Conservation (phyloP, 768 basidiomycete species). For the Gloeopeniophorella convolvens region DNA sequence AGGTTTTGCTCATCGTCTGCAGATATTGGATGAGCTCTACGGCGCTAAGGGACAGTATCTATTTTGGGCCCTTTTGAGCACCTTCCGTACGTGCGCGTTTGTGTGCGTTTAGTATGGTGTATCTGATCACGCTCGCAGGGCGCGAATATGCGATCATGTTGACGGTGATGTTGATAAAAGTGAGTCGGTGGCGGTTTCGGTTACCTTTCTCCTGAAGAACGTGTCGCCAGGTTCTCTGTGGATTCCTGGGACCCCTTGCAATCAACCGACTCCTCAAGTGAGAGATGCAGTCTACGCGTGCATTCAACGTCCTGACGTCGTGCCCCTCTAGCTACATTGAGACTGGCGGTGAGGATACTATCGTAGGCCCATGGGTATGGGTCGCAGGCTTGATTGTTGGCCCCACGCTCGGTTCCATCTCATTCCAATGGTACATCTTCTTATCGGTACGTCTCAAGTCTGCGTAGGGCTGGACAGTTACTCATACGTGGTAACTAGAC, state of each 20-base stretch:
- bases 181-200: no score
- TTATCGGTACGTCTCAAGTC: no score
- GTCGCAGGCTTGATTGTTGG: constrained; percentile 45
- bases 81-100: constrained; percentile 18
- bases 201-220: no score
- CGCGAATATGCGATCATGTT: constrained; percentile 12
- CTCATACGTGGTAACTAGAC: constrained; percentile 26
- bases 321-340: constrained; percentile 47
- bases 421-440: constrained; percentile 50
- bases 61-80: constrained; percentile 24
- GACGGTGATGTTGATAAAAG: constrained; percentile 23
- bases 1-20: constrained; percentile 23
- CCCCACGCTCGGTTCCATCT: constrained; percentile 36
- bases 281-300: constrained; percentile 17
- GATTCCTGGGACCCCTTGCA: constrained; percentile 27
- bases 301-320: background rate
- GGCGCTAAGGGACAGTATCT: constrained; percentile 19
- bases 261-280: constrained; percentile 30
- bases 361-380: constrained; percentile 66
- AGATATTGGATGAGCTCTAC: constrained; percentile 21
- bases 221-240: no score
- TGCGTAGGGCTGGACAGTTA: no score
- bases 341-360: constrained; percentile 39
- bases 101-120: no score
- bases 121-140: constrained; percentile 1